Base-by-base conservation (phyloP, 768 basidiomycete species). In the Lentinula lateritia region DNA sequence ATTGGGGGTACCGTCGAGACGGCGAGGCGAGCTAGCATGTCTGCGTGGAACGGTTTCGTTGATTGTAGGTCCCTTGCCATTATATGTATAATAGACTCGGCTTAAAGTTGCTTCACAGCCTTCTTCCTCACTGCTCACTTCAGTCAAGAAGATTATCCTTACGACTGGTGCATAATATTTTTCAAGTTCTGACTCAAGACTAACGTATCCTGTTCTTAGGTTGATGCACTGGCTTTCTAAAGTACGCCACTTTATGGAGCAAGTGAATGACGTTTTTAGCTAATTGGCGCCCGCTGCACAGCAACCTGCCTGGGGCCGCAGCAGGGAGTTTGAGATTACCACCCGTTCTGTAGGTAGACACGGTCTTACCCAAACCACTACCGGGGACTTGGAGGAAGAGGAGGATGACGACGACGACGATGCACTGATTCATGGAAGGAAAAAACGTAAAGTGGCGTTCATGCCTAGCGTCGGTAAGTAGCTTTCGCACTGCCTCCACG, bases 101-200 rank as follows among this genome's bases (percentile, higher is more conserved):
- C 13, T 32, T 32, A 48, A 61, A 57, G 57, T 60, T 58, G 32
- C 43, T 39, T 28, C 62, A 50, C 58, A 87, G 91, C 92, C 0
- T 94, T 94, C 79, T 93, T 92, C 80, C 79, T 93, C 63, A 94
- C 92, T 5, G 92, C 92, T 0, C 91, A 92, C 68, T 94, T 94
- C 67, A 90, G 84, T 66, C 87, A 92, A 66, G 92, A 93, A 64
- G 92, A 93, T 68, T 92, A 90, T 64, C 90, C 90, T 5, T 92
- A 91, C 68, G 90, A 92, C 70, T 92, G 91, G 90, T 90, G 71
- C 66, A 60, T 12, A 41, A 38, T 32, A 39, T 62, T 32, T 60
- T 20, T 38, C n/a, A 46, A 65, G 60, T 42, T 52, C 58, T 58
- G 48, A 46, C 60, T 46, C 32, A 63, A 69, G 55, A 65, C 59